A percentile compares a stretch with the other conserved stretches of the same genome.
Conservation (phyloP, 352 stramenopile species). For the Aphanomyces astaci region DNA sequence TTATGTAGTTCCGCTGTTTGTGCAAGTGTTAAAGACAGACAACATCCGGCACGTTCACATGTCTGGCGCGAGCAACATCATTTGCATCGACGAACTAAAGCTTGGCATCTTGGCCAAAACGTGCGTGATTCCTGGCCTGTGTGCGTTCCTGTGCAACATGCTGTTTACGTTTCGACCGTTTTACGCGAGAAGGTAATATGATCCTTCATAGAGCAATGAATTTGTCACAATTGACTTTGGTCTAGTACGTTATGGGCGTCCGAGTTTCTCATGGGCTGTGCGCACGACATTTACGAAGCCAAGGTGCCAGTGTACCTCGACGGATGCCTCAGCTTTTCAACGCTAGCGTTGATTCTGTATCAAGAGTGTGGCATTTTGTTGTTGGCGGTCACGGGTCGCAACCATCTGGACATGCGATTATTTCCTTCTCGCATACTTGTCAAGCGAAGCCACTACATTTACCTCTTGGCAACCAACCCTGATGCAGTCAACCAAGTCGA, state of each 20-base stretch:
- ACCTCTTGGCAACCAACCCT: not conserved
- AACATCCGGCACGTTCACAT: constrained; percentile 68
- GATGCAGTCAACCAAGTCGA: not conserved
- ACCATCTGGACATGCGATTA: constrained; percentile 2
- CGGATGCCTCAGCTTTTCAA: constrained; percentile 39
- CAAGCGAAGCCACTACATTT: not conserved
- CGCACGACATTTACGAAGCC: constrained; percentile 50
- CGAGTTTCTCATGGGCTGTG: constrained; percentile 52
- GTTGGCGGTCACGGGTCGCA: constrained; percentile 30
- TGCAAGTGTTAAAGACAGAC: constrained; percentile 70
- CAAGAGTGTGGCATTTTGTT: constrained; percentile 54
- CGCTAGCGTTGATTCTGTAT: constrained; percentile 51
- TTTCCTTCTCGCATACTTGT: not conserved
- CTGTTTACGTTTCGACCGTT: constrained; percentile 14
- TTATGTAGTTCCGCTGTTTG: constrained; percentile 45
- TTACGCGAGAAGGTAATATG: not conserved
- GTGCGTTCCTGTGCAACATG: constrained; percentile 65
- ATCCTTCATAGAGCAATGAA: not conserved
- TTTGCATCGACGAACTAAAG: constrained; percentile 71
- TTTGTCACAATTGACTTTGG: not conserved
- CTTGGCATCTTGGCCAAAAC: constrained; percentile 65
- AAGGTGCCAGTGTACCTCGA: constrained; percentile 44
- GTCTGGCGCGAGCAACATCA: constrained; percentile 55
- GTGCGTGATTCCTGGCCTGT: constrained; percentile 60
- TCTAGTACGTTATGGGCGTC: constrained; percentile 44